These are phyloP conservation scores for Leersia perrieri DNA, from an alignment of 176 grass and related monocot genomes.

Conservation along the genomic window DNA sequence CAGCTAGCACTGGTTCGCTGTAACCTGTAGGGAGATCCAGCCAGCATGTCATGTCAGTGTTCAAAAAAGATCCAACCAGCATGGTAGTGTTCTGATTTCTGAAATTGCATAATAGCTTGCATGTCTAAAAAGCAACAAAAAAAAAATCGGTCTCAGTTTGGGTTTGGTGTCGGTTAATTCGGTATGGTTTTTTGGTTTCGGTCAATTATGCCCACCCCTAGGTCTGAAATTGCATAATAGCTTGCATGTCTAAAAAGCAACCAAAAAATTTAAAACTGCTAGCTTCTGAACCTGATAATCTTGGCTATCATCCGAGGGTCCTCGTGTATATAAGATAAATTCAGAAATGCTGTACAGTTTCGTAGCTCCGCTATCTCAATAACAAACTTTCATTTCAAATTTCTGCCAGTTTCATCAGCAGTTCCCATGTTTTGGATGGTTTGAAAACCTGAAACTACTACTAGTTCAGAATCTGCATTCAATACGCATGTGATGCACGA, in stretches of 20 bases:
- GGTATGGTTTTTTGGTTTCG: too few relatives aligned
- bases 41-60: too few relatives aligned
- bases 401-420: neutral
- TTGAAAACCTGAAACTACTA: too few relatives aligned
- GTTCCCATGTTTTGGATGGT: neutral
- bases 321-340: neutral
- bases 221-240: too few relatives aligned
- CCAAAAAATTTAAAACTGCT: too few relatives aligned
- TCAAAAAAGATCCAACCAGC: neutral
- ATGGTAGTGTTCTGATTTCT: too few relatives aligned
- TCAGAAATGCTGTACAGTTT: neutral
- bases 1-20: neutral
- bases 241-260: too few relatives aligned
- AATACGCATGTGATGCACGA: neutral
- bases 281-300: neutral
- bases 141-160: too few relatives aligned
- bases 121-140: too few relatives aligned
- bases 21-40: neutral
- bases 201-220: too few relatives aligned
- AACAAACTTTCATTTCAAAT: neutral
- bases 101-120: too few relatives aligned
- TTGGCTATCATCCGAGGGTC: neutral
- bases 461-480: neutral
- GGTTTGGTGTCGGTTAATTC: too few relatives aligned
- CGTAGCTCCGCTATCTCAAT: neutral